Evolutionary conservation across 331 rosid genomes (phyloP).

Genomic region (Acacia pycnantha): DNA sequence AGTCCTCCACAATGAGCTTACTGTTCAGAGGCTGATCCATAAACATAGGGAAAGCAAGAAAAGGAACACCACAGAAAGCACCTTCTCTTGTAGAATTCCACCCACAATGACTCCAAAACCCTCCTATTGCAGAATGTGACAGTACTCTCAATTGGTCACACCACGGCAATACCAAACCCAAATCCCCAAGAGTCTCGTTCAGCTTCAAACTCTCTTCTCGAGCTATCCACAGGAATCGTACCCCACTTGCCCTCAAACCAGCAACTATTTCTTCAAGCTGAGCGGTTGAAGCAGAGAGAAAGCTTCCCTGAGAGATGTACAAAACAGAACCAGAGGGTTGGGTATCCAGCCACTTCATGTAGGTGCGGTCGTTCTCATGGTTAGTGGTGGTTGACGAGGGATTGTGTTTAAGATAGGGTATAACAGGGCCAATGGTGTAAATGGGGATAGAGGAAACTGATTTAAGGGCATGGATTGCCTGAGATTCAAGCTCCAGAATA

Average conservation of each 20-base stretch:
- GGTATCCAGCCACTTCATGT: conserved; percentile 43
- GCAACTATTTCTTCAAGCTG: conserved; percentile 45
- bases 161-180: conserved; percentile 38
- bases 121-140: conserved; percentile 42
- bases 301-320: conserved; percentile 52
- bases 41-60: conserved; percentile 35
- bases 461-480: conserved; percentile 33
- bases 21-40: conserved; percentile 40
- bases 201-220: conserved; percentile 28
- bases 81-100: conserved; percentile 51
- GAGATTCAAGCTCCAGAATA: conserved; percentile 48
- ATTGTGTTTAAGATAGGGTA: conserved; percentile 26
- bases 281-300: conserved; percentile 36
- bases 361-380: background rate
- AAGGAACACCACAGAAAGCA: conserved; percentile 37
- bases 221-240: conserved; percentile 37
- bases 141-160: conserved; percentile 60
- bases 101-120: conserved; percentile 56
- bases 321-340: conserved; percentile 41
- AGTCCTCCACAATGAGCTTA: conserved; percentile 49
- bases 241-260: conserved; percentile 33
- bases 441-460: conserved; percentile 16
- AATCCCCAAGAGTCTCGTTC: conserved; percentile 32
- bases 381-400: background rate
- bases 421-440: conserved; percentile 44